These are phyloP conservation scores for Pneumocystis wakefieldiae DNA, from an alignment of 1,139 yeast genomes.

Conservation along the genomic window DNA sequence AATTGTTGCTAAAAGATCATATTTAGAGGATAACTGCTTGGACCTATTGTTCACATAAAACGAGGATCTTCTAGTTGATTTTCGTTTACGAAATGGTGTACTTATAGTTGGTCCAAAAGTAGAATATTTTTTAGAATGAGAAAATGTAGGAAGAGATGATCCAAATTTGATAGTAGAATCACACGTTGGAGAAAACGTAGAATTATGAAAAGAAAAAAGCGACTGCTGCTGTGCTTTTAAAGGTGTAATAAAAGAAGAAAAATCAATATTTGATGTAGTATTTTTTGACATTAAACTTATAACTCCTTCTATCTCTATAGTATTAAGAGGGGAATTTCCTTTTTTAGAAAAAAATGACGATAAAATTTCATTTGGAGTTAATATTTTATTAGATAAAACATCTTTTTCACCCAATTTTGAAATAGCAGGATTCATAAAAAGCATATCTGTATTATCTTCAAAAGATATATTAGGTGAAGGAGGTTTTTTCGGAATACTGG, in stretches of 20 bases:
- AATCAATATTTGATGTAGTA: background rate
- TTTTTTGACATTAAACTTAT: slow-evolving; percentile 35
- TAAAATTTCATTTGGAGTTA: slow-evolving; percentile 40
- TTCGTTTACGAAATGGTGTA: background rate
- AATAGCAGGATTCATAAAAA: background rate
- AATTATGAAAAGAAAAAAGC: background rate
- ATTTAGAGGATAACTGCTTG: background rate
- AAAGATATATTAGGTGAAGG: background rate
- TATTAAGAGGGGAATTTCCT: slow-evolving; percentile 61
- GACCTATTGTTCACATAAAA: background rate
- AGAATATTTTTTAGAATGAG: background rate
- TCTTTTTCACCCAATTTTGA: background rate
- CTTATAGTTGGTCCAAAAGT: background rate
- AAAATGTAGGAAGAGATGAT: background rate
- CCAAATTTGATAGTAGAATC: background rate
- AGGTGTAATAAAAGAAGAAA: background rate
- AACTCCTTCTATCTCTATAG: slow-evolving; percentile 75
- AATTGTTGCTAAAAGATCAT: background rate
- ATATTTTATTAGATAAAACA: background rate
- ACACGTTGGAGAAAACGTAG: background rate
- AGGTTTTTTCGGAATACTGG: background rate
- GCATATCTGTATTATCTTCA: background rate
- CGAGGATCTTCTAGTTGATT: background rate
- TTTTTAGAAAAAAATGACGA: slow-evolving; percentile 59
- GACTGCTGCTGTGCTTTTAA: background rate